phyloP scores from a whole-genome alignment of 2,329 filamentous ascomycete species.

The Phyllosticta paracitricarpa region DNA sequence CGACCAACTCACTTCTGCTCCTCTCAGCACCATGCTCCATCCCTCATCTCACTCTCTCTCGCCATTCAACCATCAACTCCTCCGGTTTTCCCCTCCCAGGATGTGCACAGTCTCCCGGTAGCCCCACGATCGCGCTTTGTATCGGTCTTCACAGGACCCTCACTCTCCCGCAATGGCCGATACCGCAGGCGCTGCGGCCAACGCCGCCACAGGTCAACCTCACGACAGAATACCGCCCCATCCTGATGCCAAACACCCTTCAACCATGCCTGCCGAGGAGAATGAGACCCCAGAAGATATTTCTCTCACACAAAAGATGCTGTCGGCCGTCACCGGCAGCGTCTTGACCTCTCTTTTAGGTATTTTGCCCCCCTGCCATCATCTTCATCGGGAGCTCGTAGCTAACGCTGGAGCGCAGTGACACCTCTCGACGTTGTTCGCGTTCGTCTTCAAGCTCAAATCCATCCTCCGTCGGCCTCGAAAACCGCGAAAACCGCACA shows the following conservation, averaged over 20 bases:
- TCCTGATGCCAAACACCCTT: neutral
- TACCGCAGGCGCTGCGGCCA: constrained; percentile 8
- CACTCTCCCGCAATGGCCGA: constrained; percentile 9
- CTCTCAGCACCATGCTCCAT: neutral
- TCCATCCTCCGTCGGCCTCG: constrained; percentile 34
- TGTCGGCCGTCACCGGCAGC: constrained; percentile 85
- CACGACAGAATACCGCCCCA: constrained; percentile 27
- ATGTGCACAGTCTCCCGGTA: constrained; percentile 5
- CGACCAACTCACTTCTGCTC: neutral
- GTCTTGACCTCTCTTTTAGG: constrained; percentile 80
- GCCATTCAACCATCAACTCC: neutral
- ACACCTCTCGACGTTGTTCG: constrained; percentile 95
- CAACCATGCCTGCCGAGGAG: constrained; percentile 24
- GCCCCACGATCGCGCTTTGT: neutral
- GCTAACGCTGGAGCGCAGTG: constrained; percentile 43
- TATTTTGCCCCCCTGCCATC: constrained; percentile 34
- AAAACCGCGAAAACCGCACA: constrained; percentile 39
- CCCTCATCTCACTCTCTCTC: neutral
- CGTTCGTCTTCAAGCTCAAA: constrained; percentile 85
- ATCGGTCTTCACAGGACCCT: neutral
- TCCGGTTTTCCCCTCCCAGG: neutral
- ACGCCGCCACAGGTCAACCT: constrained; percentile 16
- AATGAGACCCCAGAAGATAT: constrained; percentile 46
- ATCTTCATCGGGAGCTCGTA: neutral
- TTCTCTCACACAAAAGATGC: constrained; percentile 82